Percentiles rank a stretch among this genome's conserved stretches.
Evolutionary conservation across 2,329 filamentous ascomycete genomes (phyloP).

Genomic region (Colletotrichum lindemuthianum): DNA sequence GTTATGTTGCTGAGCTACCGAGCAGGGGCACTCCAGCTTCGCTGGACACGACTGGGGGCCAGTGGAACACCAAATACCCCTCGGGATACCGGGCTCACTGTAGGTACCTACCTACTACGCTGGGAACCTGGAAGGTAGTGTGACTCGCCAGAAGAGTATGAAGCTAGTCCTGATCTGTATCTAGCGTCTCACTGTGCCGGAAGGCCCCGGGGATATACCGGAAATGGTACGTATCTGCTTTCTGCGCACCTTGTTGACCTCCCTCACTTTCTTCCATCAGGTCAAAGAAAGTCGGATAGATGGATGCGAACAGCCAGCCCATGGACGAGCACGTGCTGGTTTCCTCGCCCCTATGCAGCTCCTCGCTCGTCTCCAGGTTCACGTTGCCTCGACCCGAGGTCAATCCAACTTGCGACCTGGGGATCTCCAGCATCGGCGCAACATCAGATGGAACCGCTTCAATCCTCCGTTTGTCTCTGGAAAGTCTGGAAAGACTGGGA

Average conservation of each 20-base stretch:
- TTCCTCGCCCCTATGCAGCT: neutral
- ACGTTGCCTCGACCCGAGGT: slow-evolving; percentile 15
- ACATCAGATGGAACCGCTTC: too few species aligned
- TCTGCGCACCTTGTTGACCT: too few species aligned
- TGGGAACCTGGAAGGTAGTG: too few species aligned
- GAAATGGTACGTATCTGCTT: slow-evolving; percentile 24
- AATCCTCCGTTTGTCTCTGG: too few species aligned
- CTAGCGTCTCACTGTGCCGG: slow-evolving; percentile 26
- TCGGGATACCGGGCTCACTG: too few species aligned
- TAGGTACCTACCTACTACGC: too few species aligned
- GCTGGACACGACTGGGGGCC: too few species aligned
- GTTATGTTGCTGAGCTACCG: slow-evolving; percentile 4
- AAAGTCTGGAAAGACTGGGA: neutral
- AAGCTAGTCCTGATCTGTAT: slow-evolving; percentile 5
- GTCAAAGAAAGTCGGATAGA: slow-evolving; percentile 3
- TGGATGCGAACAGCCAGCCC: neutral
- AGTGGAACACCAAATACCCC: neutral
- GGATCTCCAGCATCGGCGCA: too few species aligned
- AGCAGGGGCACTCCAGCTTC: too few species aligned
- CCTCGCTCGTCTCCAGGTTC: neutral
- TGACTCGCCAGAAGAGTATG: neutral
- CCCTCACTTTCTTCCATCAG: neutral
- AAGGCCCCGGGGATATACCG: slow-evolving; percentile 32
- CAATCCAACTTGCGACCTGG: neutral
- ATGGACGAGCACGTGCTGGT: slow-evolving; percentile 10